These are phyloP conservation scores for Vaccinium macrocarpon DNA, from an alignment of 148 eudicot species.

Conservation along the genomic window DNA sequence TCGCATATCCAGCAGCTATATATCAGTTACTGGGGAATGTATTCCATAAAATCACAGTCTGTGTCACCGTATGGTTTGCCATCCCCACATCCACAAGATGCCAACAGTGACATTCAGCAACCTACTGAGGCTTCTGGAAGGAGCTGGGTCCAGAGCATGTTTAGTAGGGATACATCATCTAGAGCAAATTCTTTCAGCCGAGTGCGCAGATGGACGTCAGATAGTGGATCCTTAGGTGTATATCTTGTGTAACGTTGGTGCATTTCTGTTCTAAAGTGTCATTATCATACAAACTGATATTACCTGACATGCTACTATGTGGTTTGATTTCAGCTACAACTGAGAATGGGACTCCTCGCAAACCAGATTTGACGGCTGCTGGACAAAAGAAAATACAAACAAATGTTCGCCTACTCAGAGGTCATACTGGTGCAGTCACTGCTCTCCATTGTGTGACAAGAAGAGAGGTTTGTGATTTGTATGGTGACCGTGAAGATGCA, in stretches of 20 bases:
- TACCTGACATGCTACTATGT: not conserved
- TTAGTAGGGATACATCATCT: slow-evolving; percentile 60
- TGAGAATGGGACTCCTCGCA: slow-evolving; percentile 64
- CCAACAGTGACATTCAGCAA: slow-evolving; percentile 50
- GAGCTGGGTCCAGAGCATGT: slow-evolving; percentile 99
- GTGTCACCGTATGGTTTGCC: slow-evolving; percentile 60
- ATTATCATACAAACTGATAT: not conserved
- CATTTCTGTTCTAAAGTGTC: not conserved
- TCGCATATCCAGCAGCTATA: slow-evolving; percentile 53
- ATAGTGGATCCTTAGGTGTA: slow-evolving; percentile 40
- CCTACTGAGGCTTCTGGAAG: slow-evolving; percentile 81
- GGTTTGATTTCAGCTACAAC: slow-evolving; percentile 35
- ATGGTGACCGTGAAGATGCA: slow-evolving; percentile 99
- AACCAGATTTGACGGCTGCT: slow-evolving; percentile 53
- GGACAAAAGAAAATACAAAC: slow-evolving; percentile 81
- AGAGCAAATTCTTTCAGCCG: slow-evolving; percentile 62
- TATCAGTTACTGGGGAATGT: slow-evolving; percentile 76
- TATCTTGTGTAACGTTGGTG: not conserved
- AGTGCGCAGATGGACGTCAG: slow-evolving; percentile 53
- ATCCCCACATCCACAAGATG: slow-evolving; percentile 69
- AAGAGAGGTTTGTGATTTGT: slow-evolving; percentile 99
- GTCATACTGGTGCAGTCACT: slow-evolving; percentile 91
- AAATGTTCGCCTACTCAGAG: slow-evolving; percentile 84
- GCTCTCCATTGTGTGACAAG: slow-evolving; percentile 93
- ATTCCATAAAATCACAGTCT: slow-evolving; percentile 59